Conservation (phyloP, 2,329 filamentous ascomycete genomes). For the Xylariales sp. region DNA sequence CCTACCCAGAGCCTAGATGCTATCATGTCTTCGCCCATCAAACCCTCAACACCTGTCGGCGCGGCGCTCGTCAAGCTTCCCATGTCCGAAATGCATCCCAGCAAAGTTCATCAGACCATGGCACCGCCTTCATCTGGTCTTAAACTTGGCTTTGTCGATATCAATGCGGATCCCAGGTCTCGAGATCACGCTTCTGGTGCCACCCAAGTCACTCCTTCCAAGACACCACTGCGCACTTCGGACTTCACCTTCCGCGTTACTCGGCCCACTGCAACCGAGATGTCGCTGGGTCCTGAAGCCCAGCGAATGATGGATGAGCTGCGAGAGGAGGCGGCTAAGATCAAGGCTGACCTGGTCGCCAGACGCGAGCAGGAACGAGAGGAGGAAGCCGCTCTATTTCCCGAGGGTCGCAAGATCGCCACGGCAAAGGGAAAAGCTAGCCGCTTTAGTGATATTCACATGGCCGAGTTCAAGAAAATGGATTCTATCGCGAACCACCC, state of each 20-base stretch:
- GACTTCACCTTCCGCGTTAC: slow-evolving; percentile 63
- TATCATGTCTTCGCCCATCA: slow-evolving; percentile 30
- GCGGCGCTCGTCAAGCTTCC: slow-evolving; percentile 65
- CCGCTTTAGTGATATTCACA: slow-evolving; percentile 81
- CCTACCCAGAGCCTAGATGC: slow-evolving; percentile 24
- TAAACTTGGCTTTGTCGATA: slow-evolving; percentile 75
- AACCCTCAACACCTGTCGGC: slow-evolving; percentile 55
- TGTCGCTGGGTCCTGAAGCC: slow-evolving; percentile 57
- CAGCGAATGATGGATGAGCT: slow-evolving; percentile 61
- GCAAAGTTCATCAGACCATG: slow-evolving; percentile 71
- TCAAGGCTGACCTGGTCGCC: slow-evolving; percentile 63
- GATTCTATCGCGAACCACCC: slow-evolving; percentile 87
- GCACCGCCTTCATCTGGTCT: slow-evolving; percentile 75
- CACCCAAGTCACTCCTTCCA: slow-evolving; percentile 60
- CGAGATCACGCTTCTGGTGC: slow-evolving; percentile 33
- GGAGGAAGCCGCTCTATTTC: slow-evolving; percentile 36
- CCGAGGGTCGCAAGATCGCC: slow-evolving; percentile 64
- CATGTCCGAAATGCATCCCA: slow-evolving; percentile 85
- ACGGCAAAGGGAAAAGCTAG: slow-evolving; percentile 71
- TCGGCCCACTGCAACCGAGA: slow-evolving; percentile 38
- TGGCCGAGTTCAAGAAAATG: slow-evolving; percentile 94
- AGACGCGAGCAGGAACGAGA: slow-evolving; percentile 52
- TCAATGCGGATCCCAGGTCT: slow-evolving; percentile 53
- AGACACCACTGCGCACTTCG: slow-evolving; percentile 48
- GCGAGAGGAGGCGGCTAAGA: slow-evolving; percentile 64